Base-by-base conservation (phyloP, 179 eudicot species). In the Silene coronaria region DNA sequence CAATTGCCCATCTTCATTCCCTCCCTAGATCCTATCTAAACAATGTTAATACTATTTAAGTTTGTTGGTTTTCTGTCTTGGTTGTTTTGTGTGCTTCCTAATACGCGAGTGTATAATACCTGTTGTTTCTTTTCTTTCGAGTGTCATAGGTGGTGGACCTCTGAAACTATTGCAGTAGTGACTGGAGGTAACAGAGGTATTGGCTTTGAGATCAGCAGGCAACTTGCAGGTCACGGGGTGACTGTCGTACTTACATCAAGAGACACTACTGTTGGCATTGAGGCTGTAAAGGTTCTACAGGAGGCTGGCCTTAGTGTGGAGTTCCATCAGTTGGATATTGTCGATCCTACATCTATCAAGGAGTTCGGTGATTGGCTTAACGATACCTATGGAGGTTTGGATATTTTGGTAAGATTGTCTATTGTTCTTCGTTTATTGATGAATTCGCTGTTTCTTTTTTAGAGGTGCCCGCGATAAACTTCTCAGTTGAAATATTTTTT, bases 131-230 rank as follows among this genome's bases (percentile, higher is more conserved):
- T 34, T 27, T 24, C 1, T 73, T 77, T 73, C 59, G 73, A 67
- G 26, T 67, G 64, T 73, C 58, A 26, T 80, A 92, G 99, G 84
- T 95, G 97, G 99, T 95, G 99, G 99, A 87, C 88, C 45, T 57
- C 86, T 21, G 90, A 88, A 28, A 95, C 96, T 53, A 78, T 92
- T 81, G 97, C 92, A 57, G 89, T 92, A 72, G 99, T 95, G 76
- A 95, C 99, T 17, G 99, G 99, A 53, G 89, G 95, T 46, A 95
- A 95, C 75, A 82, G 99, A 82, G 99, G 99, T 76, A 95, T 95
- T 59, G 99, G 99, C 6, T 95, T 91, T 84, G 99, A 95, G 87
- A 92, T 91, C 75, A 85, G 81, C 5, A 88, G 85, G 67, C 97
- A 90, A 76, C 97, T 95, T 53, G 91, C 97, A 6, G 73, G 53